Evolutionary conservation across 2,329 filamentous ascomycete species (phyloP).

Genomic region (Fusarium incarnatum): DNA sequence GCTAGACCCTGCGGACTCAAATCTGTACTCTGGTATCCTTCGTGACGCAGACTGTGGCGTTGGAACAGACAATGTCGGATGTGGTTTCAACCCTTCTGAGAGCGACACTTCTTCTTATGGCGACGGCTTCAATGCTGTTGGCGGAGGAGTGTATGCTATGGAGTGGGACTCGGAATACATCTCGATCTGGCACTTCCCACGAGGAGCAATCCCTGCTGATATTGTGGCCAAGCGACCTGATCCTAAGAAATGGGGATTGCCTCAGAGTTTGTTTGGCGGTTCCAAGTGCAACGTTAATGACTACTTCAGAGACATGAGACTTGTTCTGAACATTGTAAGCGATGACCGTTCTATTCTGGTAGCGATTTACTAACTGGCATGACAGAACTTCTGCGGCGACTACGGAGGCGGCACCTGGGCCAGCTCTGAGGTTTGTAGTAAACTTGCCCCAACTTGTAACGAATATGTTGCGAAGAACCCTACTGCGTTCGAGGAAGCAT

Average conservation of each 20-base stretch:
- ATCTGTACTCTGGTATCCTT: slow-evolving; percentile 45
- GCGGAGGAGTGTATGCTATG: slow-evolving; percentile 77
- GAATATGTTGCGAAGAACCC: slow-evolving; percentile 62
- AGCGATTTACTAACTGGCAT: background rate
- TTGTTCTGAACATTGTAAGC: slow-evolving; percentile 75
- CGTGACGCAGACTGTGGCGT: slow-evolving; percentile 54
- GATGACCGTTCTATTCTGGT: accelerated
- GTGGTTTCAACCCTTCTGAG: slow-evolving; percentile 55
- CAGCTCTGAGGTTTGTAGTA: slow-evolving; percentile 52
- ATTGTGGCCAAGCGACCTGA: slow-evolving; percentile 69
- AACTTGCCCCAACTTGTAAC: slow-evolving; percentile 57
- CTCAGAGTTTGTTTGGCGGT: slow-evolving; percentile 76
- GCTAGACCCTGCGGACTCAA: slow-evolving; percentile 35
- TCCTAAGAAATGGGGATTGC: slow-evolving; percentile 74
- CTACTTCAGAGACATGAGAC: slow-evolving; percentile 75
- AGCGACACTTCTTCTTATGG: slow-evolving; percentile 65
- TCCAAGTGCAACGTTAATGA: slow-evolving; percentile 71
- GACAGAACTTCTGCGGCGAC: slow-evolving; percentile 77
- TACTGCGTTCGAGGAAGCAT: slow-evolving; percentile 54
- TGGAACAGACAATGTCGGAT: slow-evolving; percentile 56
- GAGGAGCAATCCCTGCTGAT: slow-evolving; percentile 72
- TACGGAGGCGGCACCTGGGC: slow-evolving; percentile 70
- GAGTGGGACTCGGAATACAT: slow-evolving; percentile 77
- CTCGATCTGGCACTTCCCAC: slow-evolving; percentile 81
- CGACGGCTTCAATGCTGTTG: slow-evolving; percentile 72